Percentiles rank a stretch among this genome's conserved stretches.
phyloP scores from a whole-genome alignment of 495 filamentous ascomycete species.

The Hyphodiscus hymeniophilus region DNA sequence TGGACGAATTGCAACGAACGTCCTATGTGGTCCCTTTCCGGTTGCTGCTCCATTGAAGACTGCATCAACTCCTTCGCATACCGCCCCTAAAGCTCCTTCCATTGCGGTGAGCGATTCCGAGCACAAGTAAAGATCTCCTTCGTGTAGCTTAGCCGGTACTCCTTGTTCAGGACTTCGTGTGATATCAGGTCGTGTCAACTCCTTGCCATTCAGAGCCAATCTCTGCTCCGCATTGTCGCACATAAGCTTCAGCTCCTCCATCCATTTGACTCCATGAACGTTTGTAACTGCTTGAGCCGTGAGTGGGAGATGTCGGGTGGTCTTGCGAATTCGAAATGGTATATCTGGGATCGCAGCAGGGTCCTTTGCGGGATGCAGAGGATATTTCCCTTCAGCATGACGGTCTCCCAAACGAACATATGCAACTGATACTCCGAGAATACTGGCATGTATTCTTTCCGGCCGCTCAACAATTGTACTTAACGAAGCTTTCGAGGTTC shows the following conservation, averaged over 20 bases:
- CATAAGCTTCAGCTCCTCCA: conserved; percentile 82
- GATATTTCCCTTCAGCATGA: conserved; percentile 62
- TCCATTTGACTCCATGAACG: conserved; percentile 82
- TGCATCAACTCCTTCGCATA: conserved; percentile 83
- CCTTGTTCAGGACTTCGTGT: conserved; percentile 37
- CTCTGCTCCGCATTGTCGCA: conserved; percentile 69
- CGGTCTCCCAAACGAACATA: conserved; percentile 79
- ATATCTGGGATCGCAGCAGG: conserved; percentile 43
- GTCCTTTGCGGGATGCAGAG: conserved; percentile 47
- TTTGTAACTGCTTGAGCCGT: conserved; percentile 64
- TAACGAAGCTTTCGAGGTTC: conserved; percentile 54
- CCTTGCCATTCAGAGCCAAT: conserved; percentile 63
- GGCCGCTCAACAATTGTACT: conserved; percentile 82
- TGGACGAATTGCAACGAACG: conserved; percentile 75
- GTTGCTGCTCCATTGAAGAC: conserved; percentile 49
- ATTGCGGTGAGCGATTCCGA: conserved; percentile 77
- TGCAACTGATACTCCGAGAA: conserved; percentile 74
- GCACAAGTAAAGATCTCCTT: conserved; percentile 85
- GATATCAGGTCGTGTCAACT: conserved; percentile 55
- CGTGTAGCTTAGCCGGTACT: conserved; percentile 51
- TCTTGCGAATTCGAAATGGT: conserved; percentile 80
- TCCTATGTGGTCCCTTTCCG: conserved; percentile 51
- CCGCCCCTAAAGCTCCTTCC: conserved; percentile 80
- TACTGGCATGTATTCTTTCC: conserved; percentile 79
- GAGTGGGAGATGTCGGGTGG: conserved; percentile 53